phyloP scores from a whole-genome alignment of 78 protist species.

The Polysphondylium violaceum region DNA sequence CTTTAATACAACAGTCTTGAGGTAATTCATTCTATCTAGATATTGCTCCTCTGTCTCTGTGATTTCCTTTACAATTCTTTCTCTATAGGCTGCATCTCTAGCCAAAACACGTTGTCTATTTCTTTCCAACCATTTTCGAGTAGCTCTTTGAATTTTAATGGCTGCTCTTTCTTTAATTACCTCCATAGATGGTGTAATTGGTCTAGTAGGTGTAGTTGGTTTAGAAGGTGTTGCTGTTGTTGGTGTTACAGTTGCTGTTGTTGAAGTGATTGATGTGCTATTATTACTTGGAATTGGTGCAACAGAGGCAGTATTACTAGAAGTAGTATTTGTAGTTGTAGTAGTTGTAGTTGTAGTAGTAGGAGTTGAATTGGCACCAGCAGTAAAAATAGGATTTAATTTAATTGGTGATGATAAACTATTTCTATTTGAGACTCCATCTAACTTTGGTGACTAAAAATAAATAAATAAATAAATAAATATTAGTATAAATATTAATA shows the following conservation, averaged over 20 bases:
- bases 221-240: neutral
- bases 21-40: constrained; percentile 35
- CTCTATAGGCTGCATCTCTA: constrained; percentile 74
- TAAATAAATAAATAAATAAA: neutral
- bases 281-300: neutral
- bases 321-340: neutral
- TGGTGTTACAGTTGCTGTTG: neutral
- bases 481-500: neutral
- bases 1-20: constrained; percentile 37
- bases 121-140: constrained; percentile 76
- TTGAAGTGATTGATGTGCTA: neutral
- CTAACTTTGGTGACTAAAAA: constrained; percentile 5
- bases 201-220: neutral
- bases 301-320: neutral
- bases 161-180: constrained; percentile 70
- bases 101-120: constrained; percentile 32
- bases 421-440: constrained; percentile 1
- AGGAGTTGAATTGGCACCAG: neutral
- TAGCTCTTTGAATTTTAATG: constrained; percentile 76
- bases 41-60: constrained; percentile 55
- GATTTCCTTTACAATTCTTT: constrained; percentile 71
- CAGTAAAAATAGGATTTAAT: neutral
- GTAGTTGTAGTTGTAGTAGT: constrained; percentile 4
- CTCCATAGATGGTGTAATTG: constrained; percentile 19
- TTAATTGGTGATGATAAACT: constrained; percentile 7